Conservation (phyloP, 176 grass and related monocot genomes). For the Phoenix dactylifera region DNA sequence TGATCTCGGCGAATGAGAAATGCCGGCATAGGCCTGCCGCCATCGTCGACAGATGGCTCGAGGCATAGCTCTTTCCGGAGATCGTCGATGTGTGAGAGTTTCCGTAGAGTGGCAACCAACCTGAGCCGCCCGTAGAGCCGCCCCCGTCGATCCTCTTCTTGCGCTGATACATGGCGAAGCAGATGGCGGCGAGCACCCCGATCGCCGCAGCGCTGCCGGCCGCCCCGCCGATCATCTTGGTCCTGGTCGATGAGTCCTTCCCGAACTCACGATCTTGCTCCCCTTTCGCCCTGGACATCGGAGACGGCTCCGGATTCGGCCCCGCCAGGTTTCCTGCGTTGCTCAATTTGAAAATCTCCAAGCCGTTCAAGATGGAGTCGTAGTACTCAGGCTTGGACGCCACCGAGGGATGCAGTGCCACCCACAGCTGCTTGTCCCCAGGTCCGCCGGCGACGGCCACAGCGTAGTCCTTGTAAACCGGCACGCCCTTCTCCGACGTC, state of each 20-base stretch:
- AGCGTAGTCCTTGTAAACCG: conserved; percentile 7
- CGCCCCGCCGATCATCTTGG: too few species aligned
- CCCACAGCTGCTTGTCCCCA: conserved; percentile 2
- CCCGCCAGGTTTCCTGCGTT: conserved; percentile 3
- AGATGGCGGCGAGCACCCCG: too few species aligned
- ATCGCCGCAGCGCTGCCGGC: too few species aligned
- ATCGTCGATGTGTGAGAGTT: not conserved
- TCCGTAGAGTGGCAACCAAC: not conserved
- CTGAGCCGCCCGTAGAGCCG: too few species aligned
- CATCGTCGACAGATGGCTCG: conserved; percentile 13
- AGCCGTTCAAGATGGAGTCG: conserved; percentile 5
- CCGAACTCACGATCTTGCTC: too few species aligned
- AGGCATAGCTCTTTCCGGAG: not conserved
- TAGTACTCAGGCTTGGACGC: conserved; percentile 1
- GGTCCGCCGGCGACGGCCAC: not conserved
- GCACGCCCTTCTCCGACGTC: not conserved
- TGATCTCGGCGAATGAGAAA: conserved; percentile 15
- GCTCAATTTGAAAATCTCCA: conserved; percentile 16
- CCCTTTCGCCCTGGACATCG: not conserved
- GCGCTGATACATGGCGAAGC: too few species aligned
- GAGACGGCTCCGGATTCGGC: conserved; percentile 6
- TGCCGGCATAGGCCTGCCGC: conserved; percentile 4
- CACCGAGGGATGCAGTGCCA: conserved; percentile 7
- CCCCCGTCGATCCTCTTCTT: too few species aligned
- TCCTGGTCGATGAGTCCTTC: too few species aligned